phyloP scores from a whole-genome alignment of 306 rosid species.

The Cucumis hystrix region DNA sequence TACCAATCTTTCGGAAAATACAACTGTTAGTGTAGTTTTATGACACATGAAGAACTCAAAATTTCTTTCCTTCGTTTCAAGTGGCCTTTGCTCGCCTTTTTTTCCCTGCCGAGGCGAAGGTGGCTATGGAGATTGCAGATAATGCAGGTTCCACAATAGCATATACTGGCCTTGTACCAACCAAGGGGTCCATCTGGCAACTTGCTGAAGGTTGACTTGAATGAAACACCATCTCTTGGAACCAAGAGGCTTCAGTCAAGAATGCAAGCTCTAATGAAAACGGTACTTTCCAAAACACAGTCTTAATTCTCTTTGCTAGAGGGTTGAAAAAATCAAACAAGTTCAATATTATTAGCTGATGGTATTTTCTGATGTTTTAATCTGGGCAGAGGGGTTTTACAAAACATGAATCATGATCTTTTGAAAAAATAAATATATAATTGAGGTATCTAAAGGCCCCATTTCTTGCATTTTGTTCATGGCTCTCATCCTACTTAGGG shows the following conservation, averaged over 20 bases:
- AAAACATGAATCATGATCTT: neutral
- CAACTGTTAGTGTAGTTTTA: neutral
- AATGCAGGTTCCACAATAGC: slow-evolving; percentile 24
- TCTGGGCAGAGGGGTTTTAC: neutral
- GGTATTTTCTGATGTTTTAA: neutral
- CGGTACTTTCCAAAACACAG: slow-evolving; percentile 30
- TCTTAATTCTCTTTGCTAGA: neutral
- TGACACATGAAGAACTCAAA: neutral
- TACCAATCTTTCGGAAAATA: neutral
- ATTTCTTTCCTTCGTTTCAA: slow-evolving; percentile 24
- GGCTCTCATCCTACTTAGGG: neutral
- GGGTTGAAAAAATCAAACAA: too few relatives aligned
- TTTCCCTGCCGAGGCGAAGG: slow-evolving; percentile 77
- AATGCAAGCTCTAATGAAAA: slow-evolving; percentile 55
- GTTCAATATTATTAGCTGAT: neutral
- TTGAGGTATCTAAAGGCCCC: neutral
- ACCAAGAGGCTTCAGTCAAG: slow-evolving; percentile 47
- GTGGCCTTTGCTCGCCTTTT: slow-evolving; percentile 64
- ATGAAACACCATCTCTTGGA: slow-evolving; percentile 54
- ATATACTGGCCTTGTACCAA: slow-evolving; percentile 11
- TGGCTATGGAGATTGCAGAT: slow-evolving; percentile 68
- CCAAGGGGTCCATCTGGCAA: slow-evolving; percentile 37
- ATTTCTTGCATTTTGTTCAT: neutral
- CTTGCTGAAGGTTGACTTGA: slow-evolving; percentile 57
- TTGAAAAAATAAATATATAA: neutral